Percentiles rank a stretch among this genome's conserved stretches.
phyloP scores from a whole-genome alignment of 208 protist genomes.

The Leishmania arabica region DNA sequence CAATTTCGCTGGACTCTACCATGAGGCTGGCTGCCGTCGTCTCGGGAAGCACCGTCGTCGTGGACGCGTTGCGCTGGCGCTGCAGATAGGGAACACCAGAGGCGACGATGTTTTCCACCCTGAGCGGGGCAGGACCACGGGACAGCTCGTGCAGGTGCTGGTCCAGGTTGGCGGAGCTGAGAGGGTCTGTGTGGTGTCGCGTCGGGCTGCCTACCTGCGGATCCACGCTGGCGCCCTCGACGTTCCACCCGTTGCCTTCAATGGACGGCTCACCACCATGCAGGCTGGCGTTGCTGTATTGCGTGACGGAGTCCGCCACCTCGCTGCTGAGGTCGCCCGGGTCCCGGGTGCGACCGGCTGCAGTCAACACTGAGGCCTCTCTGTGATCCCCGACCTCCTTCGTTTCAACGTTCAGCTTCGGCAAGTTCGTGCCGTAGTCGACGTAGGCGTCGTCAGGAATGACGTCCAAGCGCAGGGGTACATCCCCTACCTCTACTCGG shows the following conservation, averaged over 20 bases:
- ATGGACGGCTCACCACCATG: constrained; percentile 14
- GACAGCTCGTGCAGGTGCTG: constrained; percentile 49
- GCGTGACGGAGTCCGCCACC: constrained; percentile 13
- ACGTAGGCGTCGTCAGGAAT: constrained; percentile 29
- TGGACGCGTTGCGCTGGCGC: constrained; percentile 1
- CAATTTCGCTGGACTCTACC: constrained; percentile 49
- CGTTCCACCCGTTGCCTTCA: constrained; percentile 37
- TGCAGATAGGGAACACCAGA: not conserved
- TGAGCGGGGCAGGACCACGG: constrained; percentile 44
- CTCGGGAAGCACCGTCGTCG: constrained; percentile 10
- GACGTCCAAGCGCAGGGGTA: constrained; percentile 54
- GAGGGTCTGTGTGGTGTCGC: constrained; percentile 32
- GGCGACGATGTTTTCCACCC: constrained; percentile 48
- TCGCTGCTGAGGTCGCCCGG: constrained; percentile 26
- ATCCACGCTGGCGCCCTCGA: constrained; percentile 43
- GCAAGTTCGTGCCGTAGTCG: constrained; percentile 7
- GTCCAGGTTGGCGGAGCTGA: constrained; percentile 51
- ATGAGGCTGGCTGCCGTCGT: constrained; percentile 27
- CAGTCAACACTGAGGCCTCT: constrained; percentile 24
- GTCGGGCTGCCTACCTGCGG: constrained; percentile 32
- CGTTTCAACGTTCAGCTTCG: not conserved
- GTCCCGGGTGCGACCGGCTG: constrained; percentile 17
- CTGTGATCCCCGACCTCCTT: not conserved
- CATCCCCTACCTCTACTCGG: constrained; percentile 28
- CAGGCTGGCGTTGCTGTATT: constrained; percentile 24